phyloP scores from a whole-genome alignment of 441 rosid genomes.

The Flueggea neowawraea region DNA sequence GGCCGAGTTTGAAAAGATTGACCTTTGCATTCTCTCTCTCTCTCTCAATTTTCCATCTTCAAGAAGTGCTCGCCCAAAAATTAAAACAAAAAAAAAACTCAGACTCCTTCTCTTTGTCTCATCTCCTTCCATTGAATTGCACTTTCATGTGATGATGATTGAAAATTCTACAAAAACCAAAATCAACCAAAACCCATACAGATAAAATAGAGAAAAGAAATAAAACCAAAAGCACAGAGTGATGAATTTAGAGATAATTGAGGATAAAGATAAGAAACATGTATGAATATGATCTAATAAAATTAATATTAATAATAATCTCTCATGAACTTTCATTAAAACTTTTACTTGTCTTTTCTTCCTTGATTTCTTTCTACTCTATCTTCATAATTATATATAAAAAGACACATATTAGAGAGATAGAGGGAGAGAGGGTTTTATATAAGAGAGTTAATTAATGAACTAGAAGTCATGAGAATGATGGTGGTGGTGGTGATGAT shows the following conservation, averaged over 20 bases:
- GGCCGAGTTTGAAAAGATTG: conserved; percentile 57
- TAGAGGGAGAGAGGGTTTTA: conserved; percentile 1
- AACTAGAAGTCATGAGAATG: conserved; percentile 45
- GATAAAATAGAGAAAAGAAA: neutral
- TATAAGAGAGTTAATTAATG: neutral
- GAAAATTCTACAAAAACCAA: conserved; percentile 36
- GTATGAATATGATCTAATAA: too few species aligned
- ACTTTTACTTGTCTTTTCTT: too few species aligned
- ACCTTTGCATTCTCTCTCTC: conserved; percentile 28
- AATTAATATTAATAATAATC: too few species aligned
- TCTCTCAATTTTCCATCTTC: neutral
- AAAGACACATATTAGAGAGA: conserved; percentile 2
- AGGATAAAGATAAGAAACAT: conserved; percentile 9
- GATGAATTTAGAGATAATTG: neutral
- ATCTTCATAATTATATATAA: conserved; percentile 3
- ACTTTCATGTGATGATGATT: conserved; percentile 30
- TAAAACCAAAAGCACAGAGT: neutral
- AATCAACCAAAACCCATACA: conserved; percentile 1
- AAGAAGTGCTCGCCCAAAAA: neutral
- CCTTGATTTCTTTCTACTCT: too few species aligned
- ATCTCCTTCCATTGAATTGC: conserved; percentile 30
- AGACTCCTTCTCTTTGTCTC: conserved; percentile 45
- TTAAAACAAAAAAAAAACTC: conserved; percentile 27
- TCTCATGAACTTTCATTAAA: too few species aligned
- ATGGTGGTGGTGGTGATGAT: conserved; percentile 26